Base-by-base conservation (phyloP, 148 eudicot genomes). In the Gaultheria prostrata region DNA sequence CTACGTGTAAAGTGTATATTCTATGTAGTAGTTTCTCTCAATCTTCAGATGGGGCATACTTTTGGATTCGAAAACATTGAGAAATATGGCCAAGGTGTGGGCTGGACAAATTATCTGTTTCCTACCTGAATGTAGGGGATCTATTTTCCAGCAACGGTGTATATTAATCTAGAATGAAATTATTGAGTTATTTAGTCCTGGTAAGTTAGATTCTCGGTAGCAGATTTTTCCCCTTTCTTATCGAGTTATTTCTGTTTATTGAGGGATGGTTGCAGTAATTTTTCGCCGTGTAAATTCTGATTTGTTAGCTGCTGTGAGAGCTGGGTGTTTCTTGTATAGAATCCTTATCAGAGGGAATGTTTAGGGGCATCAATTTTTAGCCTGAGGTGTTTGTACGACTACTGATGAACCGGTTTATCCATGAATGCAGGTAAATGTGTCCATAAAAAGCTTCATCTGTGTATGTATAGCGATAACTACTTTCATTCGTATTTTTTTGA, bases 1-100 rank as follows among this genome's bases (percentile, higher is more conserved):
- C 49, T 70, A 48, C 12, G 26, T 70, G 77, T 70, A 49, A 65
- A 81, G 61, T 81, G 77, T 75, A 81, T 20, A 67, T 63, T 70
- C 61, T 69, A 30, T 30, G 77, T 77, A 67, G 59, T 69, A 48
- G 59, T 45, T 59, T 78, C 50, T 59, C 51, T 53, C 69, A 8
- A 9, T n/a, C 32, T 57, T 56, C 4, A 0, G 24, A 30, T 30
- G n/a, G 80, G 26, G 13, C 15, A 8, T 32, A 15, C 43, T 76
- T 2, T 48, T 48, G 57, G 35, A 12, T 46, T 46, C 1, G 26
- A 15, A 76, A 49, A 48, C 8, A 77, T 15, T 28, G 13, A 67
- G 35, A n/a, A 45, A 45, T 50, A 28, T 53, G 32, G 8, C 45
- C 0, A 39, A 33, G 10, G 33, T 78, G 61, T 78, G 43, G 61